Base-by-base conservation (phyloP, 2,329 filamentous ascomycete genomes). In the Cyanodermella asteris region DNA sequence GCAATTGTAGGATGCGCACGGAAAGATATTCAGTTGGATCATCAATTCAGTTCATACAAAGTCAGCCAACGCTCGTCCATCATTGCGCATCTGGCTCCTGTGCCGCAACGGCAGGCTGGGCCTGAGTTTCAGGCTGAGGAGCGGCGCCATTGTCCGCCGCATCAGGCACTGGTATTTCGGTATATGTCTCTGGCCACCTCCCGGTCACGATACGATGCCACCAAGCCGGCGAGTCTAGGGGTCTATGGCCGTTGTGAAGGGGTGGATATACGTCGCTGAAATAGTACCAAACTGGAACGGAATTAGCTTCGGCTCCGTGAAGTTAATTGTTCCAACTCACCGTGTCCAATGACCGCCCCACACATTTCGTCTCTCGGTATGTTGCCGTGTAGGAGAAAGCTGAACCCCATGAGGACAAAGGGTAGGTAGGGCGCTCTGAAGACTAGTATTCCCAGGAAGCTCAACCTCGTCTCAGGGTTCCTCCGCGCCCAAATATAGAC, bases 401-500 rank as follows among this genome's bases (percentile, higher is more conserved):
- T 90, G 50, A 97, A 91, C 1, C 64, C 72, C 64, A 94, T 82
- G 40, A 97, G 50, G 3, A 97, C 84, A 82, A 84, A 94, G 0
- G 87, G 87, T 22, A 97, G 56, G 49, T 90, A 94, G 1, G 87
- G 87, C 13, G 87, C 87, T 5, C 76, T 80, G 50, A 97, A 94
- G 2, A 87, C 76, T 20, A 94, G 51, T 23, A 97, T 47, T 0
- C 87, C 87, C 4, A 97, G 53, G 46, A 91, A 81, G 43, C 78
- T 91, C 9, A 97, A 60, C 29, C 78, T 62, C 1, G 81, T 90
- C 34, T 93, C 78, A 1, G 87, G 84, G 45, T 97, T 94, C 29
- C 84, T 71, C 26, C 87, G 66, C 34, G 81, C 87, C 87, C 87
- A 97, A 41, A 97, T 93, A 49, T 97, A 97, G 28, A 94, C 84